Base-by-base conservation (phyloP, 257 asterid genomes). In the Lycium barbarum region DNA sequence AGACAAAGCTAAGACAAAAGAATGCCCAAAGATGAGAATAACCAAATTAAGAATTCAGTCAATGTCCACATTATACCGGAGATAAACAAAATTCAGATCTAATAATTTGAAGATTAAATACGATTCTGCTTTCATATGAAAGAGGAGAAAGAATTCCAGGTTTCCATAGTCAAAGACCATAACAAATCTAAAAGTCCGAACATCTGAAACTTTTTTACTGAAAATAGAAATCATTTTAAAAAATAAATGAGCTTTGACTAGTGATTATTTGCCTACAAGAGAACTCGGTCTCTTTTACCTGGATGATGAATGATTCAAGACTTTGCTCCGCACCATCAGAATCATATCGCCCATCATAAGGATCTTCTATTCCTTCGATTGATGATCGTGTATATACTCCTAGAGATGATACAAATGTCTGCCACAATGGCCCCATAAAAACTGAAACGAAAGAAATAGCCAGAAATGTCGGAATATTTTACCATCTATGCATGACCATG, bases 321-420 rank as follows among this genome's bases (percentile, higher is more conserved):
- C 99, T 95, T 86, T 88, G 91, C 87, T 95, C 98, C 33, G 95
- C 89, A 40, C 99, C 98, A 89, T 97, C 98, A 68, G 99, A 97
- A 91, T 97, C 99, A 87, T 97, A 95, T 89, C 98, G 92, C 76
- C 98, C 99, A 80, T 95, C 98, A 86, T 89, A 94, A 45, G 98
- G 88, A 91, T 97, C 98, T 86, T 93, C 97, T 62, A 86, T 86
- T 45, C 99, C 98, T 84, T 95, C 91, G 81, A 97, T 87, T 66
- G 94, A 92, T 72, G 98, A 91, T 81, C 93, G 92, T 89, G 93
- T 90, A 79, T 95, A 97, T 38, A 94, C 96, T 87, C 90, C 87
- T 87, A 97, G 87, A 87, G 98, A 95, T 86, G 99, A 91, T 63
- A 93, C 89, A 90, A 95, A 91, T 55, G 98, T 95, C 87, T 90